Base-by-base conservation (phyloP, 2,329 filamentous ascomycete species). In the Penicillium sp. region DNA sequence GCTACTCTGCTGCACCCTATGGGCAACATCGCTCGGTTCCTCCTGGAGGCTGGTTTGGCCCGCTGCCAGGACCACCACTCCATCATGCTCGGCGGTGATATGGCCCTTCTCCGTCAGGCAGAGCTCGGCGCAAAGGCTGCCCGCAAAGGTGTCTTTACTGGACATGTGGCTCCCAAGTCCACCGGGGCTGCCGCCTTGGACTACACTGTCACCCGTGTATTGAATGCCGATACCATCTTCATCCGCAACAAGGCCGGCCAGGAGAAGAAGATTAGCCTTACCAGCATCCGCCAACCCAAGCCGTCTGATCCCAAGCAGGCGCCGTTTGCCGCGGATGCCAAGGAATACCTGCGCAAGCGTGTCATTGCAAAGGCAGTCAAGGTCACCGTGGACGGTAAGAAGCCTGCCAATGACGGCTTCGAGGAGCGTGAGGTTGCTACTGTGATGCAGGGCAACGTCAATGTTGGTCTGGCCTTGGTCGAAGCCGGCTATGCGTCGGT, bases 31-130 rank as follows among this genome's bases (percentile, higher is more conserved):
- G 89, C 91, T 55, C 89, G 88, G 58, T 95, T 95, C 70, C 72
- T 98, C 38, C 82, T 98, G 39, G 84, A 92, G 62, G 88, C 90
- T 46, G 93, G 93, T 61, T 78, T 97, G 48, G 93, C 92, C 35
- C 82, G 89, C 64, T 97, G 92, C 76, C 90, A 91, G 57, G 93
- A 98, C 71, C 91, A 93, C 72, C 93, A 98, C 75, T 95, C 92
- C 0, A 95, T 90, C 33, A 79, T 96, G 74, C 81, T 98, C 9
- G 93, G 93, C 39, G 76, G 82, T 43, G 88, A 92, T 62, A 98
- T 98, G 93, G 84, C 86, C 37, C 71, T 81, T 50, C 82, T 97
- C 49, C 84, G 93, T 55, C 82, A 88, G 57, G 91, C 93, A 1
- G 93, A 98, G 75, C 92, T 88, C 69, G 76, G 81, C 50, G 93